phyloP scores from a whole-genome alignment of 2,329 filamentous ascomycete genomes.

The Trichoderma asperellum region DNA sequence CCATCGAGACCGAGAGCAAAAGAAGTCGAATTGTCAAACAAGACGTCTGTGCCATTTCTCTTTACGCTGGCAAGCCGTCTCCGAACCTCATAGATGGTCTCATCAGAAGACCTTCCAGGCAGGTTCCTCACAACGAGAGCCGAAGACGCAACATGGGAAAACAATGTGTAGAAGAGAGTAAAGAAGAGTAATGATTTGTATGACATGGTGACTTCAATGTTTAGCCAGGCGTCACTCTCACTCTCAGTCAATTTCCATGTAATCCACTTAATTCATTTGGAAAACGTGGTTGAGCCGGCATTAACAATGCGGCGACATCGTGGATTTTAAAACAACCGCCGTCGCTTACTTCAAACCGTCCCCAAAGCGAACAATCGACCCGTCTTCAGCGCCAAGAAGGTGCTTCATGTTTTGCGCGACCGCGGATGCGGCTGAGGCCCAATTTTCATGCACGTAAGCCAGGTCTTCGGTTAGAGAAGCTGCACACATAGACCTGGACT shows the following conservation, averaged over 20 bases:
- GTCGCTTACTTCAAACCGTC: neutral
- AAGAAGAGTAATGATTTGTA: constrained; percentile 6
- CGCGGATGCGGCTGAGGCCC: constrained; percentile 15
- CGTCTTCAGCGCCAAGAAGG: neutral
- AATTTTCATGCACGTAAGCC: neutral
- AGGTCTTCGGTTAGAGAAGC: constrained; percentile 2
- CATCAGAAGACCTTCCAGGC: constrained; percentile 23
- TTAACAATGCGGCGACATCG: neutral
- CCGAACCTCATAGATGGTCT: constrained; percentile 29
- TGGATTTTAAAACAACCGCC: neutral
- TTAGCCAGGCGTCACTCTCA: neutral
- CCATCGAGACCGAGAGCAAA: constrained; percentile 19
- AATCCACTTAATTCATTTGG: neutral
- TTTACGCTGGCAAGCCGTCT: constrained; percentile 25
- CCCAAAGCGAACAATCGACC: neutral
- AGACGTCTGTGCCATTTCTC: constrained; percentile 19
- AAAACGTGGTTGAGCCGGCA: neutral
- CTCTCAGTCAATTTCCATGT: neutral
- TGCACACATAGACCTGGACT: neutral
- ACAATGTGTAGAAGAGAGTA: constrained; percentile 2
- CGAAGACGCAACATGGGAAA: constrained; percentile 15
- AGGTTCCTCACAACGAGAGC: constrained; percentile 27
- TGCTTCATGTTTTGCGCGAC: constrained; percentile 3
- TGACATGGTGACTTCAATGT: constrained; percentile 4
- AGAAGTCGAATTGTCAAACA: constrained; percentile 30